phyloP scores from a whole-genome alignment of 1,284 basidiomycete species.

The Heterobasidion occidentale region DNA sequence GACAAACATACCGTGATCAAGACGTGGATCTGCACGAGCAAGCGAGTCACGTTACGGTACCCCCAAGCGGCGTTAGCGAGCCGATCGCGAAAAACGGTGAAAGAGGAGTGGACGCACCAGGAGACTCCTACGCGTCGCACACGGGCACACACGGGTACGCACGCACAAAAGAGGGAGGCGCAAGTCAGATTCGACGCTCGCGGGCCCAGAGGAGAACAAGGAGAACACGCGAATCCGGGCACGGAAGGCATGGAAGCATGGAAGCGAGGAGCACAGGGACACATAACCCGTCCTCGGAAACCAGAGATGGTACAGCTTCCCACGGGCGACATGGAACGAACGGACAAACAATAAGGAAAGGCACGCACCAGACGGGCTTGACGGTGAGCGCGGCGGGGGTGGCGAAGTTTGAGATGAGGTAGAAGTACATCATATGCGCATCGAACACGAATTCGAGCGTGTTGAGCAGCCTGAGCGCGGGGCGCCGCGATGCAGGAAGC shows the following conservation, averaged over 20 bases:
- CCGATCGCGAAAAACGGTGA: neutral
- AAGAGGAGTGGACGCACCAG: neutral
- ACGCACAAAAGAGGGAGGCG: no score
- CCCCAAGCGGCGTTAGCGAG: neutral
- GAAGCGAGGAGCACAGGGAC: no score
- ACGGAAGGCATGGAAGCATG: neutral
- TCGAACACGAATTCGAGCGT: slow-evolving; percentile 42
- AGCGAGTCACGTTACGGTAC: neutral
- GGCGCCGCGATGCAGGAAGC: neutral
- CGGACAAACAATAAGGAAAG: slow-evolving; percentile 1
- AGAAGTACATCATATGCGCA: slow-evolving; percentile 43
- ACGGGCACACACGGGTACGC: no score
- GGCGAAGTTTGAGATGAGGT: slow-evolving; percentile 42
- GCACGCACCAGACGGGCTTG: slow-evolving; percentile 36
- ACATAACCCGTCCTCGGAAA: neutral
- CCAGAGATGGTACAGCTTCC: neutral
- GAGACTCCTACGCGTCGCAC: neutral
- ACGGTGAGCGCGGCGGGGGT: slow-evolving; percentile 30
- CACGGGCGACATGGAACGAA: neutral
- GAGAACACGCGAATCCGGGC: neutral
- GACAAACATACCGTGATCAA: slow-evolving; percentile 9
- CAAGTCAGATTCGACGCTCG: neutral
- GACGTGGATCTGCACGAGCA: slow-evolving; percentile 9
- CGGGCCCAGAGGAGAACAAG: neutral
- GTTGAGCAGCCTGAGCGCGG: slow-evolving; percentile 33